phyloP scores from a whole-genome alignment of 306 rosid genomes.

The Inga leiocalycina region DNA sequence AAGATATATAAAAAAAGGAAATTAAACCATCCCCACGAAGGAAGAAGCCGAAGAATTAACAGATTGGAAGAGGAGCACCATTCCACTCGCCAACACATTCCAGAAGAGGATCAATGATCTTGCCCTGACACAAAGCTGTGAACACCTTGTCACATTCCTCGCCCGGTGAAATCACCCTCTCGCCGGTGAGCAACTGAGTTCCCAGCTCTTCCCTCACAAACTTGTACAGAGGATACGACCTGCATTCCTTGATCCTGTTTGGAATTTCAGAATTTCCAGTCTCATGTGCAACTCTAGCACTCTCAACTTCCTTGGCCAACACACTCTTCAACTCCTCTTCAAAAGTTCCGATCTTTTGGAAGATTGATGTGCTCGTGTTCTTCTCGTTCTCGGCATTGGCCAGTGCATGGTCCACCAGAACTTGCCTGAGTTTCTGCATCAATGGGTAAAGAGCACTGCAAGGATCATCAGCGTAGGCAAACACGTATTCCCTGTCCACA shows the following conservation, averaged over 20 bases:
- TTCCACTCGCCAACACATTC: slow-evolving; percentile 80
- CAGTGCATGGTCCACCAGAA: slow-evolving; percentile 75
- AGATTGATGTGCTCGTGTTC: slow-evolving; percentile 67
- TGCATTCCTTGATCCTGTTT: slow-evolving; percentile 70
- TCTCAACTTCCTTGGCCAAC: slow-evolving; percentile 82
- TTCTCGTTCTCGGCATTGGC: slow-evolving; percentile 63
- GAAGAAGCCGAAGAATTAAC: slow-evolving; percentile 28
- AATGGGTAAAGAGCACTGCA: slow-evolving; percentile 80
- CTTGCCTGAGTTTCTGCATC: slow-evolving; percentile 75
- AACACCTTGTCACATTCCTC: slow-evolving; percentile 80
- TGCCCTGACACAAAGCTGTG: slow-evolving; percentile 69
- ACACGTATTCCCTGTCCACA: slow-evolving; percentile 72
- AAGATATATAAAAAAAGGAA: not conserved
- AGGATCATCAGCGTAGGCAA: slow-evolving; percentile 70
- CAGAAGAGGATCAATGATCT: slow-evolving; percentile 75
- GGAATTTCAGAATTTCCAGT: slow-evolving; percentile 52
- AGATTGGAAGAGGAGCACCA: slow-evolving; percentile 81
- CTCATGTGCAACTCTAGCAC: slow-evolving; percentile 61
- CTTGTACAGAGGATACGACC: slow-evolving; percentile 82
- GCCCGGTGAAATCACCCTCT: slow-evolving; percentile 69
- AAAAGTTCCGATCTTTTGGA: slow-evolving; percentile 73
- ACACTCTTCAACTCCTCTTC: slow-evolving; percentile 67
- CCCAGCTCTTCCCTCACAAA: slow-evolving; percentile 79
- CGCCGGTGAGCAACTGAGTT: slow-evolving; percentile 60
- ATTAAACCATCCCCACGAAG: not conserved